Conservation (phyloP, 2,329 filamentous ascomycete species). For the Penicillium sp. region DNA sequence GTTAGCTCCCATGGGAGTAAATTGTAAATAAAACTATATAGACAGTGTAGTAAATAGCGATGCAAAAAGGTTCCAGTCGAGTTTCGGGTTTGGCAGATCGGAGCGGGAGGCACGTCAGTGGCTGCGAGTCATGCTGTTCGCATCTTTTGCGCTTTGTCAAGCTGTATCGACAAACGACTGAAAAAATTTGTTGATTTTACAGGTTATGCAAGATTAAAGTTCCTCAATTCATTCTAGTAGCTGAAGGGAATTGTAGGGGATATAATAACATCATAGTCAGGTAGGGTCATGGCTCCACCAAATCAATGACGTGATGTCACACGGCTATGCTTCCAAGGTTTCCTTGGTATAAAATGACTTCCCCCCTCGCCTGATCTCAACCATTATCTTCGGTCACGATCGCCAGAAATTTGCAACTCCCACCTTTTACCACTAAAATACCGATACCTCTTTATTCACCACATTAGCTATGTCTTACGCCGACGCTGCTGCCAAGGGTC, state of each 20-base stretch:
- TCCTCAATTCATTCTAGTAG: not conserved
- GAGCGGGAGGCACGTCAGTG: slow-evolving; percentile 10
- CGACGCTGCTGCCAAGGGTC: slow-evolving; percentile 47
- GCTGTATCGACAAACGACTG: not conserved
- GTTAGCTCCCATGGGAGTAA: not conserved
- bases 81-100: not conserved
- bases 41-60: not conserved
- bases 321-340: slow-evolving; percentile 18
- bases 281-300: slow-evolving; percentile 10
- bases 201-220: not conserved
- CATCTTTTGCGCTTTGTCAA: not conserved
- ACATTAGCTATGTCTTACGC: slow-evolving; percentile 48
- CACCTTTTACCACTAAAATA: not conserved
- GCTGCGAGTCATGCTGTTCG: slow-evolving; percentile 1
- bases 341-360: slow-evolving; percentile 23
- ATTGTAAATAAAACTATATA: not conserved
- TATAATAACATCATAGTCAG: not conserved
- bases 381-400: slow-evolving; percentile 4
- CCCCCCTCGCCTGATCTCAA: not conserved
- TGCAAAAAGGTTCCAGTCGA: not conserved
- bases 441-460: not conserved
- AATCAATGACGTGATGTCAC: slow-evolving; percentile 38
- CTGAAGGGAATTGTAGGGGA: not conserved
- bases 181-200: not conserved
- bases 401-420: not conserved